Evolutionary conservation across 2,329 filamentous ascomycete species (phyloP).

Genomic region (Aspergillus latus): DNA sequence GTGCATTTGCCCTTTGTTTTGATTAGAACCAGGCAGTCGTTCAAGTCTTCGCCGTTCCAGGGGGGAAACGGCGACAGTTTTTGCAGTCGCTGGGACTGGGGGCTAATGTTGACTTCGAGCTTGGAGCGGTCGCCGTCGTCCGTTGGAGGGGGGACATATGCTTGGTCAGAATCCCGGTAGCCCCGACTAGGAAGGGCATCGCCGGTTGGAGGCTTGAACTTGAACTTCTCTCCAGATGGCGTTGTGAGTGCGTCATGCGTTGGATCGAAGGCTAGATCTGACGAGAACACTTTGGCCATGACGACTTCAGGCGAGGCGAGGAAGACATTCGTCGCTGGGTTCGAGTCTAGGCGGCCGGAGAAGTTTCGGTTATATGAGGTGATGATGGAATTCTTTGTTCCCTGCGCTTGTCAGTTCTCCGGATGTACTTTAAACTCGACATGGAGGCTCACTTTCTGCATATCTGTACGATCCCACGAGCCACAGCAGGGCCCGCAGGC

Average conservation of each 20-base stretch:
- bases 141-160: constrained; percentile 60
- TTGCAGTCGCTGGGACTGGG: constrained; percentile 90
- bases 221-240: constrained; percentile 86
- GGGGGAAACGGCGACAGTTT: constrained; percentile 78
- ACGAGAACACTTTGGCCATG: constrained; percentile 60
- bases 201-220: constrained; percentile 75
- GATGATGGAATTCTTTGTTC: constrained; percentile 75
- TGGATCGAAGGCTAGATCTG: constrained; percentile 71
- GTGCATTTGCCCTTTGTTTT: constrained; percentile 96
- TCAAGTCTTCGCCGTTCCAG: constrained; percentile 91
- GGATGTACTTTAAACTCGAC: background rate
- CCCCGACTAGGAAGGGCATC: constrained; percentile 75
- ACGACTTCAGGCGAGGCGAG: constrained; percentile 89
- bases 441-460: constrained; percentile 77
- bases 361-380: constrained; percentile 99
- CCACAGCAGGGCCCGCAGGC: constrained; percentile 91
- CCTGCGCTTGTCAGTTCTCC: background rate
- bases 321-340: constrained; percentile 91
- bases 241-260: constrained; percentile 85
- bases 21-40: constrained; percentile 85
- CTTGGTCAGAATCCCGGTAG: constrained; percentile 97
- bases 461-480: constrained; percentile 91
- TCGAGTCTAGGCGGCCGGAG: constrained; percentile 94
- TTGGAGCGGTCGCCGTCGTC: constrained; percentile 61
- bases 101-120: constrained; percentile 79